Conservation (phyloP, 2,329 filamentous ascomycete genomes). For the Hawksworthiomyces lignivorus region DNA sequence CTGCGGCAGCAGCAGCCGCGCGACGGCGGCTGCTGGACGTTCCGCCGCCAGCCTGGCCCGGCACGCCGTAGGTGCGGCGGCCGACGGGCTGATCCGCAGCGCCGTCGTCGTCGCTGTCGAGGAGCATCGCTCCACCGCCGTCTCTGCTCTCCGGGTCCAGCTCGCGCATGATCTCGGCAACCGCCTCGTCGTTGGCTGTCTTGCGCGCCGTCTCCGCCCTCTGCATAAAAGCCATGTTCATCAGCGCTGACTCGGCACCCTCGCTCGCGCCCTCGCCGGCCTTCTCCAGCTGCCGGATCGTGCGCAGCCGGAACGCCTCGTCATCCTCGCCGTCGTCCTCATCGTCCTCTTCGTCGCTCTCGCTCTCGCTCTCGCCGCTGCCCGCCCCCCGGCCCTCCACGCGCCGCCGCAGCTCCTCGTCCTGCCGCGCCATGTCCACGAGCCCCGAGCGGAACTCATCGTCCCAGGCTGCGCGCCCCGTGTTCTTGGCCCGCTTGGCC, state of each 20-base stretch:
- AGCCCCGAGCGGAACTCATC: constrained; percentile 73
- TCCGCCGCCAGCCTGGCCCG: background rate
- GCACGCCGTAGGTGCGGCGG: constrained; percentile 14
- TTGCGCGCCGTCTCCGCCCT: constrained; percentile 74
- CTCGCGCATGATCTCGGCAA: constrained; percentile 62
- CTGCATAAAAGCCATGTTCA: constrained; percentile 90
- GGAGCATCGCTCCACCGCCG: background rate
- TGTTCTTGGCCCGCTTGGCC: constrained; percentile 77
- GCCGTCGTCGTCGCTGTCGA: constrained; percentile 4
- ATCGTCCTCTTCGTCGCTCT: constrained; percentile 31
- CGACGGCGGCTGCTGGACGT: no score
- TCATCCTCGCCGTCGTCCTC: constrained; percentile 53
- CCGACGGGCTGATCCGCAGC: constrained; percentile 13
- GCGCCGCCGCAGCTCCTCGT: constrained; percentile 72
- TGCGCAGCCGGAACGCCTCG: constrained; percentile 40
- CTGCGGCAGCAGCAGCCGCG: no score
- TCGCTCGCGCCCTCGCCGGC: constrained; percentile 34
- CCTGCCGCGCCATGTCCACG: constrained; percentile 71
- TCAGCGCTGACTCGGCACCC: constrained; percentile 57
- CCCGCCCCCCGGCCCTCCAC: constrained; percentile 59
- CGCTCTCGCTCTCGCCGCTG: constrained; percentile 18
- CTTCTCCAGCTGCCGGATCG: constrained; percentile 41
- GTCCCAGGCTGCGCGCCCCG: constrained; percentile 78
- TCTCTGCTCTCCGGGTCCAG: constrained; percentile 48
- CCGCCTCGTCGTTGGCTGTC: constrained; percentile 71